Base-by-base conservation (phyloP, 495 filamentous ascomycete genomes). In the Neurospora tetraspora region DNA sequence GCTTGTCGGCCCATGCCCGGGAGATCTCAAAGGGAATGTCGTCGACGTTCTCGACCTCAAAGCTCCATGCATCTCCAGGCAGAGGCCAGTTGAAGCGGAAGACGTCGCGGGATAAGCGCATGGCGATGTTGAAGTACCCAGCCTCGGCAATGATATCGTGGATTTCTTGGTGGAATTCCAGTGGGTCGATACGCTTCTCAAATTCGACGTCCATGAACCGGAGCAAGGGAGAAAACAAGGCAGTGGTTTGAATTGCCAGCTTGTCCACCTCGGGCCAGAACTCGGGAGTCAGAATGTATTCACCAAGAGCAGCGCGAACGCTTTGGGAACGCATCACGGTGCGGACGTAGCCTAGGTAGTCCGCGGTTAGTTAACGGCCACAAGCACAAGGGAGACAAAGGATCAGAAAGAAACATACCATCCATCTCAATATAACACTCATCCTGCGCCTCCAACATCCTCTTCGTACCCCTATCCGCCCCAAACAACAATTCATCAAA, bases 401-500 rank as follows among this genome's bases (percentile, higher is more conserved):
- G 20, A 36, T 3, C 18, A 20, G 20, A 11, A n/a, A 53, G 2
- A 6, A 16, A 76, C 80, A 76, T 69, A 85, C 85, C 85, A 75
- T 87, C 85, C 37, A 76, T 27, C 2, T 72, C 7, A 12, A 83
- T 18, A 37, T 79, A 81, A 27, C 71, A 71, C 42, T 65, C 39
- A 65, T 86, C 84, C 31, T 81, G 70, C 11, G 76, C 74, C 65
- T 79, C 74, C 68, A 87, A 69, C 74, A 84, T 77, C 0, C 74
- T 53, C 70, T 74, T 74, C 72, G 76, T 74, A 11, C 34, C 1
- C 11, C 76, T 18, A 7, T 77, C 73, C 2, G 79, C 84, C 5
- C 86, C 84, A 73, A 85, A 87, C 1, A 86, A 72, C 53, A 85
- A 73, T 37, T 81, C 78, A 39, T 80, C 80, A 71, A 85, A 87